Evolutionary conservation across 2,329 filamentous ascomycete species (phyloP), one percentile per base, ranked within the genome.

Genomic region (Nothopassalora personata): DNA sequence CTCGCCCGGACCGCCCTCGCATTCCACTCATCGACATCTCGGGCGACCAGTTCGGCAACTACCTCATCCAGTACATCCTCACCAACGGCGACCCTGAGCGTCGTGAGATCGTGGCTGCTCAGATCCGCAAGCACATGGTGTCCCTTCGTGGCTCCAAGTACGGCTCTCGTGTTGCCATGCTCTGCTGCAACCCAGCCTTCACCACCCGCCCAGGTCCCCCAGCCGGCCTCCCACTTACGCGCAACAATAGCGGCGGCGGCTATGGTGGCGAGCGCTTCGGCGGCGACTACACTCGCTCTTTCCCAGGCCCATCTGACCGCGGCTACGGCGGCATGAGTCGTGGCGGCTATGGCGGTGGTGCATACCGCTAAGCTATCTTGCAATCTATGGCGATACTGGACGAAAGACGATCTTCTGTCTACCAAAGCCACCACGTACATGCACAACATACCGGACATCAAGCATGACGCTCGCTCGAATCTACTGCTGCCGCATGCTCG

Each of bases 41-140:
- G 64, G 95, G 94, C 70, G 95, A 99, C 73, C 95, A 99, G 75
- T 99, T 97, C 72, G 51, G 56, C 51, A 58, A 58, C 77, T 99
- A 99, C 71, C 83, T 99, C 64, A 90, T 99, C 64, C 94, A 99
- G 75, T 96, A 95, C 84, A 94, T 99, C 71, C 81, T 99, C 71
- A 92, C 91, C 68, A 90, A 97, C 73, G 88, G 91, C 61, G 86
- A 87, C 59, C 81, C 88, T 56, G 91, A 95, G 73, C 94, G 97
- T 73, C 90, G 91, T 59, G 95, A 99, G 72, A 80, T 96, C 65
- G 94, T 99, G 65, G 91, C 92, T 51, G 87, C 86, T 58, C 94
- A 99, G 72, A 96, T 99, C 69, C 89, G 83, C 68, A 97, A 97
- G 83, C 94, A 99, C 76, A 99, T 99, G 94, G 94, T 99, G 8